phyloP scores from a whole-genome alignment of 1,139 yeast species.

The Tardiomyces blankii region DNA sequence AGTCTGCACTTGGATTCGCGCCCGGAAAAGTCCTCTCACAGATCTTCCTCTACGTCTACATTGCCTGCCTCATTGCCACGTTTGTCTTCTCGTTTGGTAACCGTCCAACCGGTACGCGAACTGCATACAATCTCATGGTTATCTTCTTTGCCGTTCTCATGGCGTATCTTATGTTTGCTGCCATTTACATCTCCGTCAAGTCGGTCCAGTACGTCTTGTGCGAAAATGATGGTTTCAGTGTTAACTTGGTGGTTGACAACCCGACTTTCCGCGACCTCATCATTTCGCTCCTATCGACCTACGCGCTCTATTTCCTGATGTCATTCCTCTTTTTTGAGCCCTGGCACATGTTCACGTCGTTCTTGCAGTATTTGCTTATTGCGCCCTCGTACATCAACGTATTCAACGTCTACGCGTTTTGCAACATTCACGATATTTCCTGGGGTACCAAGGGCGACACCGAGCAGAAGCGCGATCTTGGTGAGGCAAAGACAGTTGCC shows the following conservation, averaged over 20 bases:
- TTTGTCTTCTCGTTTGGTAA: conserved; percentile 90
- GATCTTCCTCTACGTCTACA: conserved; percentile 78
- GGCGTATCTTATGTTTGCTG: conserved; percentile 88
- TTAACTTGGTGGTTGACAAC: conserved; percentile 44
- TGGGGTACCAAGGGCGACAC: conserved; percentile 83
- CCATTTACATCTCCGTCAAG: conserved; percentile 69
- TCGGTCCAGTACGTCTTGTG: conserved; percentile 41
- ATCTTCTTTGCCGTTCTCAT: conserved; percentile 82
- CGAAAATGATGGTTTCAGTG: conserved; percentile 31
- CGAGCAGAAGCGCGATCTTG: conserved; percentile 49
- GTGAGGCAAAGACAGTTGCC: conserved; percentile 53
- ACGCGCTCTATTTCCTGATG: conserved; percentile 66
- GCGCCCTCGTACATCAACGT: conserved; percentile 73
- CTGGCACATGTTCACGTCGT: conserved; percentile 66
- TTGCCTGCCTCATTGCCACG: conserved; percentile 80
- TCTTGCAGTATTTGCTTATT: conserved; percentile 55
- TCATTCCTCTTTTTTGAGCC: conserved; percentile 70
- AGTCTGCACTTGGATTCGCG: conserved; percentile 39
- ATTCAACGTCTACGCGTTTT: conserved; percentile 71
- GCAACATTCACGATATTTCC: conserved; percentile 76
- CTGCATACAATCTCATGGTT: conserved; percentile 73
- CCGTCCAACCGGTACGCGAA: conserved; percentile 84
- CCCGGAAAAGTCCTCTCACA: conserved; percentile 75
- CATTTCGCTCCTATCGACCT: conserved; percentile 79
- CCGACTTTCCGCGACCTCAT: conserved; percentile 71